Evolutionary conservation across 2,329 filamentous ascomycete genomes (phyloP), one percentile per base, ranked within the genome.

Genomic region (Talaromyces verruculosus): DNA sequence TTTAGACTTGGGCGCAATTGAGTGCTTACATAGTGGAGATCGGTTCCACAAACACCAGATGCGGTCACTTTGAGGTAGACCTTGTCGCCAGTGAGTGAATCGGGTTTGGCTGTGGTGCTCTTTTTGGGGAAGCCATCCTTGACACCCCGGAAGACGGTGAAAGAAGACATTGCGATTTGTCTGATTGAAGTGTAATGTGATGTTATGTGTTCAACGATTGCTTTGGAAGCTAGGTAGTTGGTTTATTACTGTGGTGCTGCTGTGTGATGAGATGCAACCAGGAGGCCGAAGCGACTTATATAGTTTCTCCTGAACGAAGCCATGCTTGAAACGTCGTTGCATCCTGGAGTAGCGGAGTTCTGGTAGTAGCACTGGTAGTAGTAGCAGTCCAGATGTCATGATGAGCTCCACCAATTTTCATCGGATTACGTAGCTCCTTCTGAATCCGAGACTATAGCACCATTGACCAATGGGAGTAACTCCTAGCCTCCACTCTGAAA

Each of bases 31-130:
- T 37, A 73, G 59, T 70, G 70, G 61, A 68, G 66, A 49, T 73
- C 72, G 1, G 71, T 72, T 15, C 71, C 70, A 60, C 71, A 73
- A 57, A 73, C 63, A 39, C 72, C 70, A 3, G 70, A 68, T 45
- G 71, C 69, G 2, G 70, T 72, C 43, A 68, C 70, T 45, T 68
- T 66, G 22, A 72, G 61, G 41, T 72, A 69, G 13, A 70, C 70
- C 13, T 53, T n/a, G 28, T 64, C 61, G 37, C 61, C 37, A 25
- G 49, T 30, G 19, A 64, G 37, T 25, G 51, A n/a, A n/a, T 64
- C 61, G 22, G 61, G 61, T 15, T n/a, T 55, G 4, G 49, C 35
- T 17, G 53, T 55, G 15, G 37, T 58, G 28, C 49, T 55, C 11
- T 58, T 47, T 41, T 64, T 64, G 28, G 61, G 61, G 28, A 45